Evolutionary conservation across 192 early-diverging fungal genomes (phyloP), one percentile per base, ranked within the genome.

Genomic region (Backusella tuberculispora): DNA sequence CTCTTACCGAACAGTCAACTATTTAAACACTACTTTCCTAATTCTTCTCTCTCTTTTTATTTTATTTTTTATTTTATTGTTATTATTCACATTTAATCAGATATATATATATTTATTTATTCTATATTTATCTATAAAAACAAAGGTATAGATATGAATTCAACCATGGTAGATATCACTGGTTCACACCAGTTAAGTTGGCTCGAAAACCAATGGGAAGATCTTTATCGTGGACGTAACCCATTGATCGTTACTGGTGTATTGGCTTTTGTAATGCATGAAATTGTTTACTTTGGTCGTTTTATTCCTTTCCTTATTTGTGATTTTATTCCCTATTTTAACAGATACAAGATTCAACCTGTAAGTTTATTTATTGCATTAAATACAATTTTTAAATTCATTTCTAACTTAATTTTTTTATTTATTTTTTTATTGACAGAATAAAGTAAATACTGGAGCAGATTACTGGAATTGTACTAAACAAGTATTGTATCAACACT

Each of bases 291-390:
- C 84, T 97, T 95, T 86, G 92, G 89, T n/a, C 91, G 95, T 26
- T 96, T 91, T 81, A 34, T 96, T n/a, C 96, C 96, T 29, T 98
- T 93, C 79, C 80, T 89, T 42, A 80, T 92, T 63, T 91, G 90
- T 74, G 97, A 98, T 81, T 88, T 90, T 70, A 94, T 98, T 72
- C 95, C 97, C 3, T 85, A 83, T 13, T 86, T 97, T 78, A 87
- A 92, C 74, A 89, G 93, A 80, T 98, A 95, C 88, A 95, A 94
- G 86, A 92, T 98, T 74, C 97, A 98, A 86, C 89, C 83, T 15
- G 84, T 88, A 77, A 56, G 80, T 81, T 24, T 42, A 41, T 37
- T n/a, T 40, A 15, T 21, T 9, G 6, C 29, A 43, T 38, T 10
- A 40, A 21, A 41, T 15, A 5, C n/a, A 45, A 46, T 14, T 24